These are phyloP conservation scores for Lentithecium fluviatile DNA, from an alignment of 495 filamentous ascomycete species.

Conservation along the genomic window DNA sequence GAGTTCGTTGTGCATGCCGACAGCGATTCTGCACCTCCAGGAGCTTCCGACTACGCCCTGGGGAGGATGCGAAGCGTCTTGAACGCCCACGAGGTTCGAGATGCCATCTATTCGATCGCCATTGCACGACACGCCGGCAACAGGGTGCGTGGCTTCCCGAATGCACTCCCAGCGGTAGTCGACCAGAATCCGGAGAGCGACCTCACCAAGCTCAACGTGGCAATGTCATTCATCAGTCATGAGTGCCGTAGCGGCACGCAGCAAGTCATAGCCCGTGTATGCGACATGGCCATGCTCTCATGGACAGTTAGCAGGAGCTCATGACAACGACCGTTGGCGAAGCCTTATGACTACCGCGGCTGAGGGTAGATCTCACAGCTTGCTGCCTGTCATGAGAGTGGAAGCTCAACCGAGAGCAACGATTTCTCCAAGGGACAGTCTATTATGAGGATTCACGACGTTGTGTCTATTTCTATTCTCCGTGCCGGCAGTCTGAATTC, in stretches of 20 bases:
- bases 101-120: constrained; percentile 85
- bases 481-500: not conserved
- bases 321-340: not conserved
- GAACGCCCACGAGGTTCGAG: constrained; percentile 80
- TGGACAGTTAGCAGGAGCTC: constrained; percentile 32
- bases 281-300: constrained; percentile 35
- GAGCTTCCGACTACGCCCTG: constrained; percentile 64
- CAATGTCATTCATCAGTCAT: constrained; percentile 76
- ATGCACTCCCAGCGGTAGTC: constrained; percentile 56
- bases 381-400: not conserved
- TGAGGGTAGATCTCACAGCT: not conserved
- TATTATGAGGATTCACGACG: not conserved
- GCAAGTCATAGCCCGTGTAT: constrained; percentile 35
- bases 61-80: constrained; percentile 63
- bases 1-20: constrained; percentile 68
- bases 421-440: not conserved
- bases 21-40: constrained; percentile 56
- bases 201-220: constrained; percentile 71
- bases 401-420: not conserved
- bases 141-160: constrained; percentile 63
- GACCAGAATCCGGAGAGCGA: constrained; percentile 69
- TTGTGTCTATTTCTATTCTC: not conserved
- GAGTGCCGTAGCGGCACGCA: constrained; percentile 52
- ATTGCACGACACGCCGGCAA: constrained; percentile 72
- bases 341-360: not conserved